Percentiles rank a stretch among this genome's conserved stretches.
phyloP scores from a whole-genome alignment of 202 grass and related monocot genomes.

The Setaria viridis region DNA sequence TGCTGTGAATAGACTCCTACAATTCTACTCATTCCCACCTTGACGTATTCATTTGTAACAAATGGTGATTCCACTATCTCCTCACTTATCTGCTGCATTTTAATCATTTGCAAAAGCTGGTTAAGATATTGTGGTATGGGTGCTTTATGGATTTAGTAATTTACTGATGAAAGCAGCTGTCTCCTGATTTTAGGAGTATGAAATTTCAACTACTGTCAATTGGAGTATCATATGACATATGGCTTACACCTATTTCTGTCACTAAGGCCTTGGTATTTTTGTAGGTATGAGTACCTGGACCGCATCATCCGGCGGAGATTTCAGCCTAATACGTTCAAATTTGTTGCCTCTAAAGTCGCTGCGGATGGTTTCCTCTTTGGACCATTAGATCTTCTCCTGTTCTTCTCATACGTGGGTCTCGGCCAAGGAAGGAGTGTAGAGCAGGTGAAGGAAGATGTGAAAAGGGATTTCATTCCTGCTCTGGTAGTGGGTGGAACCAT shows the following conservation, averaged over 20 bases:
- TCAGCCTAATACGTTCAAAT: slow-evolving; percentile 68
- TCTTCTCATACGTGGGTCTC: slow-evolving; percentile 93
- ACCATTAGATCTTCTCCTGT: slow-evolving; percentile 73
- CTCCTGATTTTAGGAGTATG: slow-evolving; percentile 9
- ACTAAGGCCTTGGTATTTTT: slow-evolving; percentile 10
- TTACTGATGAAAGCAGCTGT: background rate
- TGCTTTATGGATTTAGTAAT: background rate
- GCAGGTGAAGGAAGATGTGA: slow-evolving; percentile 95
- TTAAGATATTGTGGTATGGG: background rate
- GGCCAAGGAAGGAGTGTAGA: slow-evolving; percentile 63
- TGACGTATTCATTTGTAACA: background rate
- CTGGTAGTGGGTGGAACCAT: slow-evolving; percentile 66
- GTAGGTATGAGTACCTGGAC: slow-evolving; percentile 94
- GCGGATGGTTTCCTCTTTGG: slow-evolving; percentile 77
- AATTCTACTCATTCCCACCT: background rate
- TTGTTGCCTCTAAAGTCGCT: slow-evolving; percentile 81
- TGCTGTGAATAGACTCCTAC: background rate
- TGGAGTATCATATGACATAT: slow-evolving; percentile 24
- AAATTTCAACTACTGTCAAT: slow-evolving; percentile 13
- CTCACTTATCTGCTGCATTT: background rate
- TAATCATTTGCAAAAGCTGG: background rate
- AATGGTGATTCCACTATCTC: background rate
- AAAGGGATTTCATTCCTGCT: slow-evolving; percentile 90
- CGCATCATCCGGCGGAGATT: slow-evolving; percentile 62
- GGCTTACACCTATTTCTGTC: slow-evolving; percentile 5